These are phyloP conservation scores for Capsella rubella DNA, from an alignment of 441 rosid genomes.

Conservation along the genomic window DNA sequence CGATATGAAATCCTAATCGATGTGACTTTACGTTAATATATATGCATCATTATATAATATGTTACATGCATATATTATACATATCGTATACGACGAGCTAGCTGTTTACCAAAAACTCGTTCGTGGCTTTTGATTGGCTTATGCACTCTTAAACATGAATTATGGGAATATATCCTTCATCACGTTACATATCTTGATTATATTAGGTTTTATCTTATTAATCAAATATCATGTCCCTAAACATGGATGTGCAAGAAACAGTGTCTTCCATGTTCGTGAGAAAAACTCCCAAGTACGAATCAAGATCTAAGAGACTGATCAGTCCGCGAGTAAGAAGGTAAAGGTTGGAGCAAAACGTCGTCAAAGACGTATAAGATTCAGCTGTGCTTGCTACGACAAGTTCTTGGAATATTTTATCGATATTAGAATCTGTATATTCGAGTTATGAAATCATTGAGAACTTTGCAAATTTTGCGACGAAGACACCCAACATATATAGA, in stretches of 20 bases:
- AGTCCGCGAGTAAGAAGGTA: not conserved
- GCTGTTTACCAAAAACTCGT: not conserved
- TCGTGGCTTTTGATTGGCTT: constrained; percentile 26
- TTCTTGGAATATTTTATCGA: not conserved
- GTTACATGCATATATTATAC: not conserved
- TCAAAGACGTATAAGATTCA: not conserved
- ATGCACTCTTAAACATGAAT: constrained; percentile 8
- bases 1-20: constrained; percentile 21
- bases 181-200: constrained; percentile 5
- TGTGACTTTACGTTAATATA: not conserved
- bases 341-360: not conserved
- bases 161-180: not conserved
- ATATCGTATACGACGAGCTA: not conserved
- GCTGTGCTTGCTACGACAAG: not conserved
- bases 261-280: not conserved
- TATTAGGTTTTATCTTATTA: not conserved
- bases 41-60: not conserved
- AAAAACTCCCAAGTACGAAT: not conserved
- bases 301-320: not conserved
- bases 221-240: not conserved
- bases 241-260: constrained; percentile 1
- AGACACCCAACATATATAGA: not conserved
- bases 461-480: constrained; percentile 4
- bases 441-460: not conserved
- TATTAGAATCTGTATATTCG: not conserved